These are phyloP conservation scores for Jatropha podagrica DNA, from an alignment of 441 rosid species.

Conservation along the genomic window DNA sequence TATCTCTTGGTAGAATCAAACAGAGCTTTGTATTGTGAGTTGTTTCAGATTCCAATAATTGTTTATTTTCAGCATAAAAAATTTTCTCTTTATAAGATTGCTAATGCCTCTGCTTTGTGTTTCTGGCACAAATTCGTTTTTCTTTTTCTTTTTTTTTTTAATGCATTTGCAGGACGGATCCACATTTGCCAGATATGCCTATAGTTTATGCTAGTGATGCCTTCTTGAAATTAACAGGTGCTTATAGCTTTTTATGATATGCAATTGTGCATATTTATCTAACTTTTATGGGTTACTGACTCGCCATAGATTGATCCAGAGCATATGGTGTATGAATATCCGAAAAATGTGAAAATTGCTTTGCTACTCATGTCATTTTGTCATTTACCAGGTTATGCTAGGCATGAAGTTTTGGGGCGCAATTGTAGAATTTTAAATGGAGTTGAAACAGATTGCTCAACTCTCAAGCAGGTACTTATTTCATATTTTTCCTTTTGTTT, in stretches of 20 bases:
- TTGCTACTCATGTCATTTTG: slow-evolving; percentile 14
- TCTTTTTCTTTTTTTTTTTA: not conserved
- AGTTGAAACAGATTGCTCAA: slow-evolving; percentile 59
- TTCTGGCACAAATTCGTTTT: slow-evolving; percentile 20
- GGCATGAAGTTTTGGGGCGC: slow-evolving; percentile 78
- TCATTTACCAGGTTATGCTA: slow-evolving; percentile 58
- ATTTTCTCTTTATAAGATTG: slow-evolving; percentile 21
- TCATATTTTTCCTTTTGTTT: slow-evolving; percentile 5
- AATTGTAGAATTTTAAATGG: slow-evolving; percentile 73
- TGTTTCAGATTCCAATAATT: slow-evolving; percentile 38
- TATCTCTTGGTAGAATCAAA: slow-evolving; percentile 99
- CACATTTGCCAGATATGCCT: slow-evolving; percentile 71
- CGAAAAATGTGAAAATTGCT: slow-evolving; percentile 9
- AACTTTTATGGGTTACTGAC: too few species aligned
- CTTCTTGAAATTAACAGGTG: slow-evolving; percentile 86
- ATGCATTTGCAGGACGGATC: slow-evolving; percentile 61
- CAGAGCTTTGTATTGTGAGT: slow-evolving; percentile 99
- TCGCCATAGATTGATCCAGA: not conserved
- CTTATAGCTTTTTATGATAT: slow-evolving; percentile 6
- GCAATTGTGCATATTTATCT: not conserved
- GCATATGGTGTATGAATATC: not conserved
- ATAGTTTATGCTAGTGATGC: slow-evolving; percentile 87
- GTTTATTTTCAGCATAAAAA: slow-evolving; percentile 15
- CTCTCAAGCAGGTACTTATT: slow-evolving; percentile 47
- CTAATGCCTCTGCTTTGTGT: slow-evolving; percentile 26